These are phyloP conservation scores for Ambrosia artemisiifolia DNA, from an alignment of 129 eudicot species.

Conservation along the genomic window DNA sequence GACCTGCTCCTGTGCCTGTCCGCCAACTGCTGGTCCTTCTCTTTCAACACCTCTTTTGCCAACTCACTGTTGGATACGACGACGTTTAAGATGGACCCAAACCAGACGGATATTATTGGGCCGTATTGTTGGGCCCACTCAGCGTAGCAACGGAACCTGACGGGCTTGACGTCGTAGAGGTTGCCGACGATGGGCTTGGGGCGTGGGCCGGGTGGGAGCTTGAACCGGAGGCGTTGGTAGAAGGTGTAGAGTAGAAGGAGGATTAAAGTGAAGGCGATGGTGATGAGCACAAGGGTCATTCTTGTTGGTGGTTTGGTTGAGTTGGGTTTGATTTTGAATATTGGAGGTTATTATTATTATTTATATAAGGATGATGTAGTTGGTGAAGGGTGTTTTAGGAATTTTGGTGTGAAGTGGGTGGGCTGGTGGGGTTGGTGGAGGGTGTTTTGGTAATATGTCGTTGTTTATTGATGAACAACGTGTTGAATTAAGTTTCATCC, in stretches of 20 bases:
- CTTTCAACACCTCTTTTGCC: constrained; percentile 63
- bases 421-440: constrained; percentile 32
- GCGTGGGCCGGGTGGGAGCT: constrained; percentile 80
- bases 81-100: constrained; percentile 59
- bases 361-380: constrained; percentile 23
- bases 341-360: too few species aligned
- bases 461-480: not conserved
- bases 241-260: constrained; percentile 28
- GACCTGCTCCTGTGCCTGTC: constrained; percentile 44
- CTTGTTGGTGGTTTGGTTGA: not conserved
- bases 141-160: constrained; percentile 60
- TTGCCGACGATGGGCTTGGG: constrained; percentile 74
- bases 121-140: constrained; percentile 71
- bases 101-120: constrained; percentile 72
- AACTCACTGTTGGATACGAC: constrained; percentile 50
- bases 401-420: not conserved
- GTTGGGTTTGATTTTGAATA: not conserved
- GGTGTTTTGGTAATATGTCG: constrained; percentile 10
- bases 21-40: constrained; percentile 71
- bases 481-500: not conserved
- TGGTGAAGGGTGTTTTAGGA: constrained; percentile 50
- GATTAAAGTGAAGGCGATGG: constrained; percentile 18
- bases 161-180: constrained; percentile 68
- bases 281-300: constrained; percentile 27
- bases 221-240: constrained; percentile 48